Base-by-base conservation (phyloP, 2,329 filamentous ascomycete species). In the Dendryphion nanum region DNA sequence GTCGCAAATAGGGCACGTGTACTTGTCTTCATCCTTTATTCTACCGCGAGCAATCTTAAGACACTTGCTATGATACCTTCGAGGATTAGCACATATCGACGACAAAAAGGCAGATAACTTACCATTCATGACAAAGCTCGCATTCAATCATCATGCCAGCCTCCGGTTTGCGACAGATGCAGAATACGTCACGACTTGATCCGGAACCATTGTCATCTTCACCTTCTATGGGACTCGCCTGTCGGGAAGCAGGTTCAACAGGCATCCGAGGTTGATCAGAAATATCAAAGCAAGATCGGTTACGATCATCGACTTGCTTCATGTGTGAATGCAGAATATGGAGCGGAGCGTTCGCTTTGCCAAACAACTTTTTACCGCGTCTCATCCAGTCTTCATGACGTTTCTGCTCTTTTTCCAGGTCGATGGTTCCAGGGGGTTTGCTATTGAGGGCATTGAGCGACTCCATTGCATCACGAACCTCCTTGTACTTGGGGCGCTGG, bases 91-190 rank as follows among this genome's bases (percentile, higher is more conserved):
- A n/a, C n/a, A n/a, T n/a, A n/a, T n/a, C n/a, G n/a, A 28, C 36
- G 39, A 71, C 56, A 71, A 44, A 24, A 12, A 33, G 23, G 17
- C 6, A 28, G 19, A 15, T n/a, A 20, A 73, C 82, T 73, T 66
- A 90, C 93, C 93, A 98, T 71, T 98, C 93, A 58, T 96, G 91
- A 67, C 93, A 98, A 26, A 96, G 76, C 63, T 97, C 93, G 63
- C 93, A 98, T 68, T 98, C 93, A 55, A 98, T 97, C 93, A 98
- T 98, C 85, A 97, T 94, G 35, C 93, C 93, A 24, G 91, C 89
- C 67, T 98, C 93, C 5, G 89, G 81, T 47, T 84, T 88, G 42
- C 93, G 82, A 68, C 93, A 98, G 51, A 98, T 95, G 66, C 93
- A 98, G 64, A 97, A 98, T 0, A 97, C 91, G 61, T 97, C 90